phyloP scores from a whole-genome alignment of 805 yeast species.

The Saturnispora ahearnii region DNA sequence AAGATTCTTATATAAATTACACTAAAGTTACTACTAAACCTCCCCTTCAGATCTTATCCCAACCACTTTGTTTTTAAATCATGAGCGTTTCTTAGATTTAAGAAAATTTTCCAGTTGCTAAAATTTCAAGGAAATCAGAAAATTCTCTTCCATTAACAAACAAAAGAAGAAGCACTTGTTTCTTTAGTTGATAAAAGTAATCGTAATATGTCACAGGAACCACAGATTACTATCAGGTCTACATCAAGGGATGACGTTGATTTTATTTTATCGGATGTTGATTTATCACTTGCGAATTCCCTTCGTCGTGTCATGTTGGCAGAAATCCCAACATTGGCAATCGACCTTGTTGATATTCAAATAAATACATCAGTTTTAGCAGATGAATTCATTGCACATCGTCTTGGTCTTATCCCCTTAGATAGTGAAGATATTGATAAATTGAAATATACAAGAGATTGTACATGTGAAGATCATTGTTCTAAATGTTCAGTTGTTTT shows the following conservation, averaged over 20 bases:
- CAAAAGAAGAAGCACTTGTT: not conserved
- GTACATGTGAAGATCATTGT: slow-evolving; percentile 97
- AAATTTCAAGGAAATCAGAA: not conserved
- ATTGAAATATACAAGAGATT: slow-evolving; percentile 83
- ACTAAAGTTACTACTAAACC: no score
- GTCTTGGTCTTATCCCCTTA: slow-evolving; percentile 87
- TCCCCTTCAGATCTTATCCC: no score
- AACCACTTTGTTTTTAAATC: no score
- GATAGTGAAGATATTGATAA: slow-evolving; percentile 77
- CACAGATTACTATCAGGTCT: slow-evolving; percentile 81
- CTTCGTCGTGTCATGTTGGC: slow-evolving; percentile 86
- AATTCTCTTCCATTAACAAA: not conserved
- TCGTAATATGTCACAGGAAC: slow-evolving; percentile 35
- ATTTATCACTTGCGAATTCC: slow-evolving; percentile 86
- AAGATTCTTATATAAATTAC: no score
- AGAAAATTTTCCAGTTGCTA: not conserved
- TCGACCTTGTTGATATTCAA: slow-evolving; percentile 91
- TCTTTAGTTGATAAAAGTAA: not conserved
- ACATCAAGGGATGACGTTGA: slow-evolving; percentile 84
- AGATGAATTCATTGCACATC: slow-evolving; percentile 91
- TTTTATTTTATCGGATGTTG: slow-evolving; percentile 79
- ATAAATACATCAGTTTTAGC: slow-evolving; percentile 90
- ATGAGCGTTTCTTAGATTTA: not conserved
- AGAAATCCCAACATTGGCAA: slow-evolving; percentile 94
- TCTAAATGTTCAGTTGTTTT: slow-evolving; percentile 88